Base-by-base conservation (phyloP, 106 monocot species). In the Dendrobium chrysotoxum region DNA sequence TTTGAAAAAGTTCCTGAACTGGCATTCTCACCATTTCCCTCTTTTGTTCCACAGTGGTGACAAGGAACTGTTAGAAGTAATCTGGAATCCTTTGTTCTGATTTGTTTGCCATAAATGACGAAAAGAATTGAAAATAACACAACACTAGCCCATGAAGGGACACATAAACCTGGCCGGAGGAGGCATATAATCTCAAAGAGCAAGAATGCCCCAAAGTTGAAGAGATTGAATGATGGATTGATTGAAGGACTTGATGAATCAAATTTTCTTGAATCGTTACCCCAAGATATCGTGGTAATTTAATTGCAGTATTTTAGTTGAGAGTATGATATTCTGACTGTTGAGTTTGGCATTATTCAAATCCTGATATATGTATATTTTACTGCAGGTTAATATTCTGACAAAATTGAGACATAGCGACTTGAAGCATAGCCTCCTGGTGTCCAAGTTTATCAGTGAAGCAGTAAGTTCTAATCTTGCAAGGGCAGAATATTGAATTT, bases 381-480 rank as follows among this genome's bases (percentile, higher is more conserved):
- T 61, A 6, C 70, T 31, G 30, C 12, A 70, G 70, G 31, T 70
- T 35, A 70, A 35, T 16, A 70, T 70, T 30, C 70, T 70, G 17
- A 30, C 70, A 70, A 70, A 70, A 31, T 13, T 70, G 70, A 35
- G 15, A 13, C 70, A 70, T 35, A 13, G 70, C 31, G 70, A 70
- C 70, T 70, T 70, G 35, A 28, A 70, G 70, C 70, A 70, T 70
- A 35, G 17, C 35, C 70, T 70, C 28, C 15, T 70, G 35, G 70
- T 70, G 31, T 70, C 70, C 70, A 70, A 70, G 13, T 70, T 70
- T 70, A 30, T 70, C 30, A 70, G 35, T 70, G 70, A 70, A 70
- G 70, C 70, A 35, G 70, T 70, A 35, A 70, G 70, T 70, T 20
- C 30, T 12, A 35, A 12, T 35, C 66, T 70, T 30, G 5, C 6